A percentile compares a stretch with the other conserved stretches of the same genome.
Conservation (phyloP, 495 filamentous ascomycete genomes). For the Bathelium albidoporum region DNA sequence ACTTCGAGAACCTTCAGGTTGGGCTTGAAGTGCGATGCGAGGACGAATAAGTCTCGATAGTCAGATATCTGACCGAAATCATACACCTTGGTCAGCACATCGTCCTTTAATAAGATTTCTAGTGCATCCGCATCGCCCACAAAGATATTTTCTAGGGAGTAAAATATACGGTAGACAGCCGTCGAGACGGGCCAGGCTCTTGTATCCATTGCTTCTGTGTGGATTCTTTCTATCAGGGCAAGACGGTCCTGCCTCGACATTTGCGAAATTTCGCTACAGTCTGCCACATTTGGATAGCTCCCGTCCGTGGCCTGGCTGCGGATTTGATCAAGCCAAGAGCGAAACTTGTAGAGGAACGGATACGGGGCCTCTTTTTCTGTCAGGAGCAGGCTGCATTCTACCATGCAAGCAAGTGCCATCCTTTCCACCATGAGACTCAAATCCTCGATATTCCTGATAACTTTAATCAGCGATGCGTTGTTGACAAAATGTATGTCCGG, state of each 20-base stretch:
- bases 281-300: not conserved
- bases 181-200: not conserved
- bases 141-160: conserved; percentile 8
- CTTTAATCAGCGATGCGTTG: not conserved
- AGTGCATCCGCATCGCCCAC: conserved; percentile 6
- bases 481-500: not conserved
- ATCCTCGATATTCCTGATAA: not conserved
- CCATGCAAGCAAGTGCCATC: not conserved
- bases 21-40: conserved; percentile 12
- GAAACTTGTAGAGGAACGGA: not conserved
- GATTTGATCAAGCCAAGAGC: not conserved
- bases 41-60: not conserved
- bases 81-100: conserved; percentile 14
- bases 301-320: not conserved
- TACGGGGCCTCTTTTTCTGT: not conserved
- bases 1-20: conserved; percentile 18
- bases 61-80: not conserved
- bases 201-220: not conserved
- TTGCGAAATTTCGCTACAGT: not conserved
- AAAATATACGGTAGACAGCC: conserved; percentile 4
- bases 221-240: not conserved
- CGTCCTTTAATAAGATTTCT: conserved; percentile 10
- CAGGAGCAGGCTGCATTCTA: not conserved
- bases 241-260: not conserved
- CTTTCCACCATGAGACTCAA: not conserved